These are phyloP conservation scores for Phytophthora tubulina DNA, from an alignment of 352 stramenopile species.

Conservation along the genomic window DNA sequence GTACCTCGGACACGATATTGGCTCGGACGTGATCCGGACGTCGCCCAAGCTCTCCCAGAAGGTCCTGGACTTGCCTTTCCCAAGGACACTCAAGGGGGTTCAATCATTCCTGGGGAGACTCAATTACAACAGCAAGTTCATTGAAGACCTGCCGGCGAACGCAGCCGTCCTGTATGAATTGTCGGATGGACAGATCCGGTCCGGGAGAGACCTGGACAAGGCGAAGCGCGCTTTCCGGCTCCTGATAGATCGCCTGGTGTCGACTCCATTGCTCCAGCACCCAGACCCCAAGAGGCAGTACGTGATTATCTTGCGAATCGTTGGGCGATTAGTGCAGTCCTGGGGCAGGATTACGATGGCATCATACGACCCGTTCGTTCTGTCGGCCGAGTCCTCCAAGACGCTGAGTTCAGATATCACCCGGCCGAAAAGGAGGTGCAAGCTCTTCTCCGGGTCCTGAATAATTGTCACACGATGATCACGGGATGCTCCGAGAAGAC, in stretches of 20 bases:
- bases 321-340: slow-evolving; percentile 37
- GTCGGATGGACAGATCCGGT: no score
- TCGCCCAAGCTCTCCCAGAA: no score
- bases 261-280: slow-evolving; percentile 25
- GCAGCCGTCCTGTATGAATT: slow-evolving; percentile 2
- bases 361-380: slow-evolving; percentile 34
- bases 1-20: no score
- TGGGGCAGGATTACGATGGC: not conserved
- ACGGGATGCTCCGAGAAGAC: no score
- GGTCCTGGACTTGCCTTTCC: slow-evolving; percentile 3
- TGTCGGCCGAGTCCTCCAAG: slow-evolving; percentile 13
- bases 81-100: slow-evolving; percentile 5
- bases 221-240: slow-evolving; percentile 12
- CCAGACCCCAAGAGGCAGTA: slow-evolving; percentile 26
- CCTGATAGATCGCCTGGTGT: slow-evolving; percentile 33
- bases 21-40: no score
- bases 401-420: slow-evolving; percentile 10
- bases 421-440: slow-evolving; percentile 10
- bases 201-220: no score
- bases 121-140: slow-evolving; percentile 43
- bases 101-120: slow-evolving; percentile 36
- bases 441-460: slow-evolving; percentile 5
- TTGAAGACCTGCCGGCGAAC: slow-evolving; percentile 28
- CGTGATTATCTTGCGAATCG: slow-evolving; percentile 29
- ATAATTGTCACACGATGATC: slow-evolving; percentile 9